Evolutionary conservation across 2,329 filamentous ascomycete genomes (phyloP).

Genomic region (Alternaria triticina): DNA sequence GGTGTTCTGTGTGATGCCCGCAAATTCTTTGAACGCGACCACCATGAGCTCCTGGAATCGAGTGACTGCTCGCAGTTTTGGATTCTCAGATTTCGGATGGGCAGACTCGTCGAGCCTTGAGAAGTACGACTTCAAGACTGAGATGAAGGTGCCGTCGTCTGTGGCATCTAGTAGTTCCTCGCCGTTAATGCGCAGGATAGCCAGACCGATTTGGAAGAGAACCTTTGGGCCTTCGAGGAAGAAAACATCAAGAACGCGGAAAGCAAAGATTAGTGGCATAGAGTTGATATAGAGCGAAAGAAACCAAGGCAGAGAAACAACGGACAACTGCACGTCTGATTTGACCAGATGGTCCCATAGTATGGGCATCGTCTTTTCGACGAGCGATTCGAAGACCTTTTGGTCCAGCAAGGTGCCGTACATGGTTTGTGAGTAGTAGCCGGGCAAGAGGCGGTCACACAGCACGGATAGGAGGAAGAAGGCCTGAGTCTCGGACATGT

Average conservation of each 20-base stretch:
- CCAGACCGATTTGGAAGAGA: constrained; percentile 92
- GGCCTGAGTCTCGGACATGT: constrained; percentile 95
- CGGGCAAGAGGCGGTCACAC: constrained; percentile 90
- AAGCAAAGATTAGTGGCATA: constrained; percentile 97
- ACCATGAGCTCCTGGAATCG: constrained; percentile 99
- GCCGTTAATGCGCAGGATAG: constrained; percentile 96
- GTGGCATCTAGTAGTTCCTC: constrained; percentile 92
- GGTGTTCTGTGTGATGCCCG: constrained; percentile 90
- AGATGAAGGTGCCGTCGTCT: constrained; percentile 96
- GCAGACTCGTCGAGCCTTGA: constrained; percentile 91
- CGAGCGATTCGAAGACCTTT: constrained; percentile 94
- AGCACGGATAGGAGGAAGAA: constrained; percentile 92
- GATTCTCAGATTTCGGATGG: constrained; percentile 92
- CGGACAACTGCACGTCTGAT: constrained; percentile 94
- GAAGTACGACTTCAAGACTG: constrained; percentile 94
- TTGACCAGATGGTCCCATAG: constrained; percentile 98
- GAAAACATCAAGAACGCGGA: constrained; percentile 95
- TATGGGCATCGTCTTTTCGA: constrained; percentile 99
- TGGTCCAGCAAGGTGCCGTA: constrained; percentile 97
- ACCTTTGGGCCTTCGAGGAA: constrained; percentile 98
- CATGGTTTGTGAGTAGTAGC: constrained; percentile 99
- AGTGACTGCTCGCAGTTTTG: constrained; percentile 91
- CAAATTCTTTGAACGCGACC: constrained; percentile 97
- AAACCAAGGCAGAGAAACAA: constrained; percentile 97
- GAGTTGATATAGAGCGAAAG: constrained; percentile 98